phyloP scores from a whole-genome alignment of 208 protist species.

The Acanthamoeba healyi region DNA sequence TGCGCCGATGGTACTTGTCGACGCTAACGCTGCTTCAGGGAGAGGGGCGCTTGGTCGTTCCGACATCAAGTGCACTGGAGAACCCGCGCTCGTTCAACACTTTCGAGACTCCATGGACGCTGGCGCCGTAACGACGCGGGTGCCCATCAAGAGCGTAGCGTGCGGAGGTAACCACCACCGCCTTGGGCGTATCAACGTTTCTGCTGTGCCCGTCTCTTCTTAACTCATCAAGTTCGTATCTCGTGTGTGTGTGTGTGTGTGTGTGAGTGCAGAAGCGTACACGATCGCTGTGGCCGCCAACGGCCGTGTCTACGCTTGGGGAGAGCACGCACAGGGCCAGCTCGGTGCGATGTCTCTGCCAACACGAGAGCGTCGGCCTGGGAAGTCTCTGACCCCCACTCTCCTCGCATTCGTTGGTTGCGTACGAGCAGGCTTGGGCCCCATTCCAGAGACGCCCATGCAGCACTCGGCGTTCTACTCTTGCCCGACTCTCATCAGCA shows the following conservation, averaged over 20 bases:
- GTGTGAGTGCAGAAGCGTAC: not conserved
- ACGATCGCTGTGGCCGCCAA: constrained; percentile 20
- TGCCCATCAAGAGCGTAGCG: not conserved
- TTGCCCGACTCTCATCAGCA: not conserved
- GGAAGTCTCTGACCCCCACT: not conserved
- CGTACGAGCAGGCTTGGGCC: not conserved
- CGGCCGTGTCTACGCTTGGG: not conserved
- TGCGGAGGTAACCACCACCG: not conserved
- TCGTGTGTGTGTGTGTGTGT: too few species aligned
- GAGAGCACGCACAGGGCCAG: not conserved
- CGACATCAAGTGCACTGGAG: not conserved
- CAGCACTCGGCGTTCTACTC: not conserved
- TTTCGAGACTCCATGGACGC: not conserved
- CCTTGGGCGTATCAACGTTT: too few species aligned
- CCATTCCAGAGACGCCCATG: constrained; percentile 22
- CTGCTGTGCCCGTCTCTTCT: too few species aligned
- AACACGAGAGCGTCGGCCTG: too few species aligned
- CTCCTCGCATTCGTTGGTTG: not conserved
- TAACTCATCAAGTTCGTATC: not conserved
- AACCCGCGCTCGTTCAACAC: not conserved
- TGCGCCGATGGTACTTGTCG: too few species aligned
- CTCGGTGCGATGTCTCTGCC: too few species aligned
- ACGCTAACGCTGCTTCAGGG: too few species aligned
- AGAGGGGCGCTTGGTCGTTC: not conserved
- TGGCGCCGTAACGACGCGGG: not conserved